Base-by-base conservation (phyloP, 352 stramenopile species). In the Phytophthora citrophthora region DNA sequence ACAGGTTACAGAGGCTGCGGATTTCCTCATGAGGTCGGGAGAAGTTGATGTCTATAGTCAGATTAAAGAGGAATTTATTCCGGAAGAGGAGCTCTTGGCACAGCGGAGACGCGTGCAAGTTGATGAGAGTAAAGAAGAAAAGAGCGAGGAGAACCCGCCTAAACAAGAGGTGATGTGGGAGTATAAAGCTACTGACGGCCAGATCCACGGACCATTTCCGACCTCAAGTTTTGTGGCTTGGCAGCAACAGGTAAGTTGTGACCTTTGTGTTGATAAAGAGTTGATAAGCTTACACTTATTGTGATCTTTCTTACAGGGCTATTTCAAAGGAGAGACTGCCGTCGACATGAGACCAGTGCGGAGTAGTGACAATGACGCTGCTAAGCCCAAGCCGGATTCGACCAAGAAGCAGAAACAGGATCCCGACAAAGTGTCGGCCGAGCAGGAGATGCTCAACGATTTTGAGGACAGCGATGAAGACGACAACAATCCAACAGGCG, bases 391-490 rank as follows among this genome's bases (percentile, higher is more conserved):
- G 8, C 31, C 58, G 11, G 26, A 55, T 10, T 2, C 23, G 4
- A 61, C 64, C 9, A 70, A 73, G 27, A 72, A 76, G 38, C 31
- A 67, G 9, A 75, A 76, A 12, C 16, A 59, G 3, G 67, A 77
- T 15, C 24, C 69, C 18, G 55, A 56, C 13, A 72, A 76, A 38
- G 50, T 91, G 16, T 92, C 87, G 15, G 85, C 81, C 7, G 85
- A 91, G 48, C 74, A 94, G 52, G 87, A 95, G 27, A 68, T 95
- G 54, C 67, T 93, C 53, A 88, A 95, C 50, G 87, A 95, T 76
- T 95, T 95, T 67, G 84, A 92, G 48, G 83, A 95, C 63, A 91
- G 81, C 38, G 83, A 91, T 7, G 79, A 88, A 3, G 84, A 93
- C 15, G 74, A 82, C 7, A 56, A 76, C 1, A 40, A 40, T 11